Evolutionary conservation across 805 yeast genomes (phyloP), one percentile per base, ranked within the genome.

Genomic region (Metschnikowia similis): DNA sequence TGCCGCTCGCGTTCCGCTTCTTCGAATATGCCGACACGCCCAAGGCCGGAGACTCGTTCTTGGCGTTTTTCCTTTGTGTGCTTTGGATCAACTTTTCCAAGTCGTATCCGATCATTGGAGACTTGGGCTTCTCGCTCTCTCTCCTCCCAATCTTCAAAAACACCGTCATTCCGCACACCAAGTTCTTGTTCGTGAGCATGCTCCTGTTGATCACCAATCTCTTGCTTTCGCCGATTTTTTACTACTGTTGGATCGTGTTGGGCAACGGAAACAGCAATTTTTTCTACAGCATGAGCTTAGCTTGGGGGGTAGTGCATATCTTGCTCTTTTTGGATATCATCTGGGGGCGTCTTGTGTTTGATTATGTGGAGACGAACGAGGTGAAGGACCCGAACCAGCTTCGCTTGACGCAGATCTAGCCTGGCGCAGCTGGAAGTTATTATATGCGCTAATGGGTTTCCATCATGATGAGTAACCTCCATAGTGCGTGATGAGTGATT

Each of bases 241-340:
- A 90, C 70, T 89, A 89, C 66, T 79, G 94, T 52, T 94, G 99
- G 99, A 88, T 92, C 57, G 86, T 85, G 51, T 75, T 89, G 50
- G 97, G 97, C 11, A 89, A 94, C 31, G 99, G 99, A 28, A 94
- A 94, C 69, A 84, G 97, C 47, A 94, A 94, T 67, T 94, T 94
- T 72, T 94, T 90, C 71, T 94, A 92, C 71, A 97, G 98, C 35
- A 87, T 94, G 59, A 89, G 94, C 3, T 75, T 94, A 51, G 87
- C 85, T 2, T 85, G 89, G 66, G 84, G 87, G 0, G 71, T 83
- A 8, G 87, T 90, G 3, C 76, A 89, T 56, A 81, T 83, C 0
- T 66, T 87, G 30, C 72, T 88, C 2, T 60, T 90, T 14, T 76
- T 85, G 39, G 98, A 94, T 60, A 79, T 88, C 56, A 69, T 85